Conservation (phyloP, 371 early-diverging fungal species). For the Cokeromyces recurvatus region DNA sequence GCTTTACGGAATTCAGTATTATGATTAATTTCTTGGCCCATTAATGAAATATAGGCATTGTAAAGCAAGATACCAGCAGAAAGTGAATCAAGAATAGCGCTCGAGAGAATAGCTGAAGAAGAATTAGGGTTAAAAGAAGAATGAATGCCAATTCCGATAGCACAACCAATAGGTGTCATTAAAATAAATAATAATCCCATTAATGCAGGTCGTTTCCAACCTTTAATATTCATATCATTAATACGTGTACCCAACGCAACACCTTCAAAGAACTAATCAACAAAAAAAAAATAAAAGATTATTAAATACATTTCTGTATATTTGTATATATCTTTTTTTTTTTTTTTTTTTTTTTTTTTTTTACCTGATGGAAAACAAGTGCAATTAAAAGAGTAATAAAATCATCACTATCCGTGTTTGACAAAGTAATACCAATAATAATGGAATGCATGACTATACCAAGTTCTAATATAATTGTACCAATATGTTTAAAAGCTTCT, state of each 20-base stretch:
- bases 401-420: conserved; percentile 57
- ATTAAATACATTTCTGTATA: too few species aligned
- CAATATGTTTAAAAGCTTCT: conserved; percentile 29
- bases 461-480: conserved; percentile 70
- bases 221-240: conserved; percentile 46
- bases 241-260: conserved; percentile 60
- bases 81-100: conserved; percentile 59
- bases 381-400: conserved; percentile 75
- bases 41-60: conserved; percentile 52
- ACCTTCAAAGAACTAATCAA: conserved; percentile 58
- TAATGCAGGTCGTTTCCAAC: conserved; percentile 30
- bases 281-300: not conserved
- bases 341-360: too few species aligned
- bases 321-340: too few species aligned
- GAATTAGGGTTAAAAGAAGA: conserved; percentile 54
- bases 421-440: conserved; percentile 80
- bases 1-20: conserved; percentile 26
- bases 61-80: conserved; percentile 64
- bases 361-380: conserved; percentile 84
- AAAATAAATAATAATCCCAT: conserved; percentile 53
- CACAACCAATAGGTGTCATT: conserved; percentile 68
- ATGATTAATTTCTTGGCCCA: conserved; percentile 44
- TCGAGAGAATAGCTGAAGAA: conserved; percentile 36
- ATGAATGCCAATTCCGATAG: conserved; percentile 63
- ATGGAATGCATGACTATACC: conserved; percentile 87